These are phyloP conservation scores for Euphrasia confusa DNA, from an alignment of 257 asterid species.

Conservation along the genomic window DNA sequence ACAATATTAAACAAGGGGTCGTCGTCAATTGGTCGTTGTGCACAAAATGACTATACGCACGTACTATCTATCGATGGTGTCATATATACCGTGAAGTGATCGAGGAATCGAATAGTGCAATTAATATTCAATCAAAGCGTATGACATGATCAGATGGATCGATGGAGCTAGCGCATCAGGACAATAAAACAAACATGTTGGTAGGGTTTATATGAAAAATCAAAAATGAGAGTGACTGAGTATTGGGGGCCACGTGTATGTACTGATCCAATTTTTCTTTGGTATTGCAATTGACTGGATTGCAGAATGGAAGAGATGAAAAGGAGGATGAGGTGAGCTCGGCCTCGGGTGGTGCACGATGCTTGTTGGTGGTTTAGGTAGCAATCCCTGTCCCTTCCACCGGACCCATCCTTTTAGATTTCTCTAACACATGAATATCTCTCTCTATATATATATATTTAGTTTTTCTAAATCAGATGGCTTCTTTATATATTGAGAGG, in stretches of 20 bases:
- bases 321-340: conserved; percentile 32
- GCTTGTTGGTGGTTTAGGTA: conserved; percentile 66
- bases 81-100: too few relatives aligned
- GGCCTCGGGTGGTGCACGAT: conserved; percentile 48
- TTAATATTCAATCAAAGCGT: too few relatives aligned
- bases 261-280: background rate
- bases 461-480: background rate
- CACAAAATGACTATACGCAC: too few relatives aligned
- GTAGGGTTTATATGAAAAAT: conserved; percentile 34
- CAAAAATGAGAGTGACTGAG: conserved; percentile 6
- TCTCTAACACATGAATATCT: conserved; percentile 34
- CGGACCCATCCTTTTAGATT: conserved; percentile 52
- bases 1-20: too few relatives aligned
- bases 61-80: too few relatives aligned
- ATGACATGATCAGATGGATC: conserved; percentile 22
- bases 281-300: background rate
- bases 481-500: too few relatives aligned
- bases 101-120: too few relatives aligned
- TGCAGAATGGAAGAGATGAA: conserved; percentile 27
- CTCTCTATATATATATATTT: background rate
- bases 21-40: too few relatives aligned
- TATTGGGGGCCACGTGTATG: background rate
- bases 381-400: conserved; percentile 49
- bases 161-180: conserved; percentile 28
- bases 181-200: conserved; percentile 38